A percentile compares a stretch with the other conserved stretches of the same genome.
Evolutionary conservation across 805 yeast species (phyloP).

Genomic region (Pichia exigua): DNA sequence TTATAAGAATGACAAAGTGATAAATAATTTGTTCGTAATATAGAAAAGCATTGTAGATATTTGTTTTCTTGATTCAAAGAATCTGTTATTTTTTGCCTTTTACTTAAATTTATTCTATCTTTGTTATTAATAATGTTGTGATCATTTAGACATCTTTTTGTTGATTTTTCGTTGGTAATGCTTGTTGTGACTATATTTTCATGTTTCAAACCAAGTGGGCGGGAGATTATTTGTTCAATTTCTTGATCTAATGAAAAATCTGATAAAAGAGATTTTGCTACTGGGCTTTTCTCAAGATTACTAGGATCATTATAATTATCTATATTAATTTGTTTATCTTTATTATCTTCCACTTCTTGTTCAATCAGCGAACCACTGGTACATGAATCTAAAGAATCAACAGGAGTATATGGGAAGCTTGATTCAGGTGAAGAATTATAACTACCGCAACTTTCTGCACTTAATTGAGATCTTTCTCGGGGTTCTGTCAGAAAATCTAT

Average conservation of each 20-base stretch:
- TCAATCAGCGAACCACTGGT: conserved; percentile 6
- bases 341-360: conserved; percentile 1
- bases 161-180: background rate
- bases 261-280: background rate
- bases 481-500: background rate
- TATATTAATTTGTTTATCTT: background rate
- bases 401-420: conserved; percentile 17
- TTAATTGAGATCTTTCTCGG: conserved; percentile 2
- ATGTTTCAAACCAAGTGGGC: background rate
- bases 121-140: background rate
- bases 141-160: background rate
- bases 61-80: conserved; percentile 10
- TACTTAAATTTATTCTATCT: background rate
- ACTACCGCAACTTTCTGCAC: background rate
- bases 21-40: conserved; percentile 19
- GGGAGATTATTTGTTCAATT: conserved; percentile 1
- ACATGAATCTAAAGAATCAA: conserved; percentile 17
- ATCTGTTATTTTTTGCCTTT: background rate
- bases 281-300: background rate
- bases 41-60: conserved; percentile 19
- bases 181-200: background rate
- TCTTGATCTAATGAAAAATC: background rate
- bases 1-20: conserved; percentile 19
- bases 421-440: conserved; percentile 13
- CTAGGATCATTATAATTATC: background rate